A percentile compares a stretch with the other conserved stretches of the same genome.
Evolutionary conservation across 2,329 filamentous ascomycete species (phyloP).

Genomic region (Neofusicoccum ribis): DNA sequence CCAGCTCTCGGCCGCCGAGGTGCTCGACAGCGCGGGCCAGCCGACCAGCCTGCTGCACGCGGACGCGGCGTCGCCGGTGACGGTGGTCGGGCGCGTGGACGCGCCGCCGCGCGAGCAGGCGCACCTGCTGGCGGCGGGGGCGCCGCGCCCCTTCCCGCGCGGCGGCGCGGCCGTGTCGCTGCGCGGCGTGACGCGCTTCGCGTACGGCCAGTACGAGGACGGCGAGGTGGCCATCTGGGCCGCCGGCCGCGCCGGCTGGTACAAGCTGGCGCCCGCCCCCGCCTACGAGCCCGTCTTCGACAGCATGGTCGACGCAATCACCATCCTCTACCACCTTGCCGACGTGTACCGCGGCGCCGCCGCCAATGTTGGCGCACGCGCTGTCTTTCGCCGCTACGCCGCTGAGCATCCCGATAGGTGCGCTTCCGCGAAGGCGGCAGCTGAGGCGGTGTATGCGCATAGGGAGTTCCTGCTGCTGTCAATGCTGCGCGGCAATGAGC

Average conservation of each 20-base stretch:
- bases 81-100: slow-evolving; percentile 61
- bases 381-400: slow-evolving; percentile 34
- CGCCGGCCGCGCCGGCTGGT: slow-evolving; percentile 66
- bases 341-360: slow-evolving; percentile 52
- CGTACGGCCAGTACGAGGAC: slow-evolving; percentile 56
- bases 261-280: slow-evolving; percentile 61
- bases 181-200: slow-evolving; percentile 48
- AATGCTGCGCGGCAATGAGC: slow-evolving; percentile 41
- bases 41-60: slow-evolving; percentile 63
- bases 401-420: slow-evolving; percentile 32
- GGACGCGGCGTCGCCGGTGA: slow-evolving; percentile 60
- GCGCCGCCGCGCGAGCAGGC: slow-evolving; percentile 28
- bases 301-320: slow-evolving; percentile 63
- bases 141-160: background rate
- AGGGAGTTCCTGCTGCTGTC: slow-evolving; percentile 46
- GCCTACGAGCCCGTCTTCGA: slow-evolving; percentile 59
- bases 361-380: slow-evolving; percentile 25
- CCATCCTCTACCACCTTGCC: slow-evolving; percentile 63
- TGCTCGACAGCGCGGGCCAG: slow-evolving; percentile 56
- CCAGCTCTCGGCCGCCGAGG: slow-evolving; percentile 59
- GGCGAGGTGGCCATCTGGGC: slow-evolving; percentile 65
- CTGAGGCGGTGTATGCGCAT: slow-evolving; percentile 36
- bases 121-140: slow-evolving; percentile 21
- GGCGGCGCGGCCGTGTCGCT: slow-evolving; percentile 51
- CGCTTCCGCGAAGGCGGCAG: slow-evolving; percentile 28